Percentiles rank a stretch among this genome's conserved stretches.
Evolutionary conservation across 2,329 filamentous ascomycete species (phyloP).

Genomic region (Didymella pinodella): DNA sequence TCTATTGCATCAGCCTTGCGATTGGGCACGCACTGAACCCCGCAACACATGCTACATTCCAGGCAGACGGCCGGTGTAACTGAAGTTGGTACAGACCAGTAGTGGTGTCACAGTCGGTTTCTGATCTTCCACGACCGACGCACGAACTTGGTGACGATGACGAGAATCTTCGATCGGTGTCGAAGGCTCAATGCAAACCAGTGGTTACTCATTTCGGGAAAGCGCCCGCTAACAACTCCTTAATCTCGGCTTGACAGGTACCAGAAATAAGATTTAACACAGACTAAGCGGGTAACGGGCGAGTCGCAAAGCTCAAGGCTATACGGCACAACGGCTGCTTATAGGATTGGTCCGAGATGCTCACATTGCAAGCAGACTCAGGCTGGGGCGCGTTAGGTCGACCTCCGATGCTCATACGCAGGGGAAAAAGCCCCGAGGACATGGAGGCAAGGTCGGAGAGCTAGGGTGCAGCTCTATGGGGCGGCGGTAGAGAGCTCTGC

Average conservation of each 20-base stretch:
- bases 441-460: conserved; percentile 28
- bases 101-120: conserved; percentile 15
- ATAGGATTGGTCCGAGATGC: conserved; percentile 41
- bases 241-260: conserved; percentile 48
- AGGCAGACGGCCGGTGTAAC: conserved; percentile 18
- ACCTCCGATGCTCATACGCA: conserved; percentile 36
- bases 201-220: conserved; percentile 32
- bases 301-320: conserved; percentile 40
- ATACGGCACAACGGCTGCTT: conserved; percentile 44
- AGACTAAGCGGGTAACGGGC: conserved; percentile 38
- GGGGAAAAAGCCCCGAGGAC: conserved; percentile 38
- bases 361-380: conserved; percentile 30
- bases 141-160: conserved; percentile 30
- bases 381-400: conserved; percentile 37
- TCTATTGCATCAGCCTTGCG: conserved; percentile 21
- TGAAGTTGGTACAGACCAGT: conserved; percentile 19
- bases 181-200: conserved; percentile 16
- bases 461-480: conserved; percentile 24
- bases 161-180: conserved; percentile 28
- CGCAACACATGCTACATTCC: conserved; percentile 22
- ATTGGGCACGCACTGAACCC: conserved; percentile 22
- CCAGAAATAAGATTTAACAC: conserved; percentile 32
- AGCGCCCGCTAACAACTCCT: conserved; percentile 45
- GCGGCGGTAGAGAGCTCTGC: conserved; percentile 21
- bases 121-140: conserved; percentile 24